Conservation (phyloP, 768 basidiomycete genomes). For the Psilocybe cyanescens region DNA sequence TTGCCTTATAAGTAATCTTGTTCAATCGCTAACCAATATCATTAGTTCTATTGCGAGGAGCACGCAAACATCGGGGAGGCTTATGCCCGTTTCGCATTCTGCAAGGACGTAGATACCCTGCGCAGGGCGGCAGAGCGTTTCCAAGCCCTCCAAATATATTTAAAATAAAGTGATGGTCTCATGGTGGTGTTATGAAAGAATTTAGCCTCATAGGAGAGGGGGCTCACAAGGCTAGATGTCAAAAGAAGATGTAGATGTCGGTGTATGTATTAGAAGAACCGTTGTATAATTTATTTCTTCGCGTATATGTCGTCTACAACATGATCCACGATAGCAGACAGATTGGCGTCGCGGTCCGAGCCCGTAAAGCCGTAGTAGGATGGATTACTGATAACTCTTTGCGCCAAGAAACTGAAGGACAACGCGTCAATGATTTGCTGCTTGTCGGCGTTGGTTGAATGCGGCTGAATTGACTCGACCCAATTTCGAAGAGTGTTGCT, state of each 20-base stretch:
- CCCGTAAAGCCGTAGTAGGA: constrained; percentile 74
- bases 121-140: constrained; percentile 83
- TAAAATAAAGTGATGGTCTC: constrained; percentile 24
- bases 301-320: constrained; percentile 30
- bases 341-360: constrained; percentile 49
- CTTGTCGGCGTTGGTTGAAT: constrained; percentile 33
- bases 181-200: no score
- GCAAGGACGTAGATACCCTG: constrained; percentile 91
- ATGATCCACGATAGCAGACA: constrained; percentile 77
- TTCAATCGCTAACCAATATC: constrained; percentile 12
- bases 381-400: constrained; percentile 77
- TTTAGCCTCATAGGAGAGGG: no score
- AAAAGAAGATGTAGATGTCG: background rate
- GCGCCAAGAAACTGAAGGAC: constrained; percentile 80
- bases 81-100: constrained; percentile 91
- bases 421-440: constrained; percentile 78
- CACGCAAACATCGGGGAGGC: constrained; percentile 86
- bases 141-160: constrained; percentile 70
- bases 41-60: constrained; percentile 89
- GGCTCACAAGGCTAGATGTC: no score
- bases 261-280: constrained; percentile 2
- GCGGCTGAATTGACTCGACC: constrained; percentile 23
- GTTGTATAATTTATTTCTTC: background rate
- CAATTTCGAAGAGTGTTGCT: constrained; percentile 45
- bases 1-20: background rate